Conservation (phyloP, 306 rosid species). For the Quercus wislizeni region DNA sequence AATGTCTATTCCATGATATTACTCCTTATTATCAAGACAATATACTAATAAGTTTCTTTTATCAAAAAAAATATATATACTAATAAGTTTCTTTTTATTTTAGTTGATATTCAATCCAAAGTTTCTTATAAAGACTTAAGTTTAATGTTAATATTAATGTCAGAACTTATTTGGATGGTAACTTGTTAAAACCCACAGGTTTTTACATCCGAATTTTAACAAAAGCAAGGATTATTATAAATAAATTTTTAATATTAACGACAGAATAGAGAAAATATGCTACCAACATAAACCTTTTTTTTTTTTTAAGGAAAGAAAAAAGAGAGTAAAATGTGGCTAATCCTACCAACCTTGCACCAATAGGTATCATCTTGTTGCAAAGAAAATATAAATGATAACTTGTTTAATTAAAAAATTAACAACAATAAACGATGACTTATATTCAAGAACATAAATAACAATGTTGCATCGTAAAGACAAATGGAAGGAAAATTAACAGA, state of each 20-base stretch:
- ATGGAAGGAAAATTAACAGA: neutral
- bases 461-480: neutral
- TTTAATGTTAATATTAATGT: too few species aligned
- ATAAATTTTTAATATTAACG: too few species aligned
- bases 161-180: conserved; percentile 48
- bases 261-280: neutral
- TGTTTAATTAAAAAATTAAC: neutral
- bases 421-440: neutral
- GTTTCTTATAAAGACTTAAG: too few species aligned
- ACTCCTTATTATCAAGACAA: too few species aligned
- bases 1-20: too few species aligned
- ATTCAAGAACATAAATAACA: neutral
- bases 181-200: conserved; percentile 25
- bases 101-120: too few species aligned
- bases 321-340: neutral
- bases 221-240: neutral
- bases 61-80: too few species aligned
- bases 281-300: neutral
- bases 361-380: neutral
- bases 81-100: too few species aligned
- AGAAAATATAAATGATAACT: neutral
- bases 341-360: neutral
- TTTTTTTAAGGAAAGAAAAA: neutral
- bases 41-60: too few species aligned
- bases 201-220: conserved; percentile 14